Conservation (phyloP, 192 early-diverging fungal genomes). For the Jimgerdemannia flammicorona region DNA sequence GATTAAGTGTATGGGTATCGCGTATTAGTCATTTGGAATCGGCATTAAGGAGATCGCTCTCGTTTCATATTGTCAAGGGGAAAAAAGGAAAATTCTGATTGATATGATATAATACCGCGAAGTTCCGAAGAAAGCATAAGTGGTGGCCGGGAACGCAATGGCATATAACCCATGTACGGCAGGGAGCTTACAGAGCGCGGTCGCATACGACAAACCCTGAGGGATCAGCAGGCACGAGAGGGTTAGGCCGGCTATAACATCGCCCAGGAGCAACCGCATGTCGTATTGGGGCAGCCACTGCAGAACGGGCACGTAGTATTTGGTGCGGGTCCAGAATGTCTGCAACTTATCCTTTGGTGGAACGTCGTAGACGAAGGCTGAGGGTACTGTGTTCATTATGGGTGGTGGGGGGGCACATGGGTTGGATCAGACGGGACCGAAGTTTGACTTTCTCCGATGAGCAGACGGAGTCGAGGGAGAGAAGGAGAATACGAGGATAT, state of each 20-base stretch:
- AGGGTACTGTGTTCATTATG: neutral
- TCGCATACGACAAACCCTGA: conserved; percentile 84
- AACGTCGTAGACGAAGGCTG: neutral
- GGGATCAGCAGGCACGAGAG: conserved; percentile 73
- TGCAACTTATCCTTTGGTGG: conserved; percentile 27
- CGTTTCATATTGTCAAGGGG: conserved; percentile 1
- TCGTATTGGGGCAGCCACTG: conserved; percentile 90
- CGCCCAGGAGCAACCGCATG: conserved; percentile 55
- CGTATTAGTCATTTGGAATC: no score
- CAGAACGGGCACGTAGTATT: conserved; percentile 92
- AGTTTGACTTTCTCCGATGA: neutral
- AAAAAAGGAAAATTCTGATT: neutral
- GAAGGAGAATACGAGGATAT: neutral
- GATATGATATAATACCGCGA: conserved; percentile 55
- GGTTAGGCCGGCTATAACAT: conserved; percentile 86
- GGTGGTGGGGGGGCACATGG: neutral
- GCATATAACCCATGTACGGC: conserved; percentile 93
- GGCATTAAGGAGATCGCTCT: neutral
- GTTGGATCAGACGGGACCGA: neutral
- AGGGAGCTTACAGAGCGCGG: conserved; percentile 76
- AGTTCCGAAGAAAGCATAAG: conserved; percentile 91
- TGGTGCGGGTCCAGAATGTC: conserved; percentile 58
- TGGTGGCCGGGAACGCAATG: conserved; percentile 73
- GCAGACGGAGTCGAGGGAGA: neutral
- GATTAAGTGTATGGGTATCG: no score